Conservation (phyloP, 2,329 filamentous ascomycete genomes). For the Ramularia endophylla region DNA sequence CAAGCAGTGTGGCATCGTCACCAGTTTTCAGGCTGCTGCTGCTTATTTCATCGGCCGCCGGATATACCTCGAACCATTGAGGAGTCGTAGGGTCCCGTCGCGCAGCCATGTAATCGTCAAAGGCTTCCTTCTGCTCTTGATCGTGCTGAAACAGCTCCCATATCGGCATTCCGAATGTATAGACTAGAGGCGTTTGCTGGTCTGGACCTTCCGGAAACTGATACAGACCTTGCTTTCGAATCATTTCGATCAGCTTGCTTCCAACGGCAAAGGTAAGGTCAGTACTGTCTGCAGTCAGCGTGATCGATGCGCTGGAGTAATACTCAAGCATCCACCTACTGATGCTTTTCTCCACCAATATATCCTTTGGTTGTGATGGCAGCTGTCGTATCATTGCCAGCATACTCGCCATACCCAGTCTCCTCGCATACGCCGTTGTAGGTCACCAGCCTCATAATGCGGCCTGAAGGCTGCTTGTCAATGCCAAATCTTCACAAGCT, state of each 20-base stretch:
- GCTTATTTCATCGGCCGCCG: too few species aligned
- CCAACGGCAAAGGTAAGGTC: constrained; percentile 5
- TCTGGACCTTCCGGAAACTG: constrained; percentile 3
- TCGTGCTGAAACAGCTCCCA: constrained; percentile 6
- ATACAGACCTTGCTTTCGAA: constrained; percentile 11
- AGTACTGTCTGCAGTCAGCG: constrained; percentile 3
- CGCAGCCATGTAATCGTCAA: constrained; percentile 14
- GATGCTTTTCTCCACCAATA: constrained; percentile 15
- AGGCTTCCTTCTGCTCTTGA: constrained; percentile 11
- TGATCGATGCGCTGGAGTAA: constrained; percentile 25
- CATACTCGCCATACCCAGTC: constrained; percentile 3
- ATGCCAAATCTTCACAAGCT: too few species aligned
- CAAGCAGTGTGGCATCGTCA: too few species aligned
- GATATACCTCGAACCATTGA: constrained; percentile 14
- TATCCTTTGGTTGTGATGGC: constrained; percentile 3
- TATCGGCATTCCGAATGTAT: constrained; percentile 5
- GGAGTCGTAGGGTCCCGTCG: constrained; percentile 1
- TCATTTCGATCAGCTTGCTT: constrained; percentile 4
- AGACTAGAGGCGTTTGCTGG: constrained; percentile 6
- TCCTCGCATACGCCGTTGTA: constrained; percentile 4
- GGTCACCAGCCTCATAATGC: constrained; percentile 7
- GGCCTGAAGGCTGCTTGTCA: too few species aligned
- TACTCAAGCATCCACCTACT: constrained; percentile 29
- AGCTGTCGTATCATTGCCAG: constrained; percentile 5
- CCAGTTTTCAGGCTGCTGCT: too few species aligned